A percentile compares a stretch with the other conserved stretches of the same genome.
Evolutionary conservation across 73 alveolate genomes (phyloP).

Genomic region (Blepharisma japonicum): DNA sequence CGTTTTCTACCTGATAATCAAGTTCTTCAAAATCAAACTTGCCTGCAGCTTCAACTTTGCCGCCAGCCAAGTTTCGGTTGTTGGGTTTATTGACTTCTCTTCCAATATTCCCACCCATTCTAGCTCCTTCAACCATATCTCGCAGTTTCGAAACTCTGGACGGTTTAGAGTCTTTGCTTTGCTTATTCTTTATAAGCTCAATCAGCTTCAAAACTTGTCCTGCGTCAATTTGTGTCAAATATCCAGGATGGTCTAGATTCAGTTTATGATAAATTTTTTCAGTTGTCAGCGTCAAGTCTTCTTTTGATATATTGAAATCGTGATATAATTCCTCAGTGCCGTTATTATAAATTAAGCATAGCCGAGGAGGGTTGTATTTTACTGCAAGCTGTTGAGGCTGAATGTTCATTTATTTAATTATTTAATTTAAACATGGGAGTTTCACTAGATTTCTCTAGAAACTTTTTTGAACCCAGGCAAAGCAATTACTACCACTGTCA

Average conservation of each 20-base stretch:
- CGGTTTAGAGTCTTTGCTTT: conserved; percentile 11
- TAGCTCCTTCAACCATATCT: no score
- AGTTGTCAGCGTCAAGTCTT: conserved; percentile 20
- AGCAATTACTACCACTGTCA: conserved; percentile 61
- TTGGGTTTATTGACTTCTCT: no score
- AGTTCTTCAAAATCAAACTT: no score
- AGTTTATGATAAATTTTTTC: conserved; percentile 13
- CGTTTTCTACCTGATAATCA: no score
- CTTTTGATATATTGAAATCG: background rate
- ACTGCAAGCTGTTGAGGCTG: conserved; percentile 2
- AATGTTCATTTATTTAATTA: background rate
- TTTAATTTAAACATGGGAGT: no score
- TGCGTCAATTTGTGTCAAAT: background rate
- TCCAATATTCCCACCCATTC: no score
- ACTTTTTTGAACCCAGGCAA: no score
- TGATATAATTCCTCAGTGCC: background rate
- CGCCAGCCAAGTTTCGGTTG: no score
- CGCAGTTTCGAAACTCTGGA: background rate
- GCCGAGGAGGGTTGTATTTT: conserved; percentile 15
- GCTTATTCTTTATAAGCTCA: conserved; percentile 6
- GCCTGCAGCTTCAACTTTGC: no score
- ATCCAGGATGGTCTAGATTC: conserved; percentile 5
- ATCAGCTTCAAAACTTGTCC: background rate
- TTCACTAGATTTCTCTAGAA: no score
- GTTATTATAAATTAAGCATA: background rate